Percentiles rank a stretch among this genome's conserved stretches.
Evolutionary conservation across 2,329 filamentous ascomycete species (phyloP).

Genomic region (Rhexocercosporidium sp.): DNA sequence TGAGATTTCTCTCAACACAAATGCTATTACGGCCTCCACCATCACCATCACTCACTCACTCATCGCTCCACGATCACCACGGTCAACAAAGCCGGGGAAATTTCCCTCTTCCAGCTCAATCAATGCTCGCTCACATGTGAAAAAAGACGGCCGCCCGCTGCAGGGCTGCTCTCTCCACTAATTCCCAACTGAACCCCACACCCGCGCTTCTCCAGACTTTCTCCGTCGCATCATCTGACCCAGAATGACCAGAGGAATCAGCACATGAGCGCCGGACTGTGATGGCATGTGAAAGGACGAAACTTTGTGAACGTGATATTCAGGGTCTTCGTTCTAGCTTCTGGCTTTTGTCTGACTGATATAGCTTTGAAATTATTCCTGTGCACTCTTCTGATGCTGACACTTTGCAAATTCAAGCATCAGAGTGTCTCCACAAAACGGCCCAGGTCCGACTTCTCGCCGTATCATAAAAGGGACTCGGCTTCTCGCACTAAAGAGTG

Average conservation of each 20-base stretch:
- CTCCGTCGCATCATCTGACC: slow-evolving; percentile 20
- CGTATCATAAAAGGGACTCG: neutral
- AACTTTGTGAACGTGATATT: slow-evolving; percentile 16
- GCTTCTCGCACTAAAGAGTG: slow-evolving; percentile 19
- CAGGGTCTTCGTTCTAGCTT: neutral
- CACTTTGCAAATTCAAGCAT: neutral
- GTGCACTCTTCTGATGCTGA: neutral
- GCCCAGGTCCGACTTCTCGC: neutral
- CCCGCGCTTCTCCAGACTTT: slow-evolving; percentile 24
- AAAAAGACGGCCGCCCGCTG: neutral
- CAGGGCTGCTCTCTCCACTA: neutral
- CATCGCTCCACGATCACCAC: neutral
- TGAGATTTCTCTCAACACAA: neutral
- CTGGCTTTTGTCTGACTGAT: neutral
- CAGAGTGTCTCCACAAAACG: neutral
- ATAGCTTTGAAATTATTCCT: neutral
- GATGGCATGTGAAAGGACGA: slow-evolving; percentile 26
- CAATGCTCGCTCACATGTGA: slow-evolving; percentile 8
- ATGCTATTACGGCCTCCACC: neutral
- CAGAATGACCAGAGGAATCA: slow-evolving; percentile 17
- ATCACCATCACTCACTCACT: neutral
- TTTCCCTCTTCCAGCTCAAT: slow-evolving; percentile 3
- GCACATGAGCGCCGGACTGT: slow-evolving; percentile 1
- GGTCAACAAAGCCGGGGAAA: slow-evolving; percentile 12
- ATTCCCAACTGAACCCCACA: slow-evolving; percentile 15